Percentiles rank a stretch among this genome's conserved stretches.
Evolutionary conservation across 768 basidiomycete genomes (phyloP).

Genomic region (Amanita pseudoporphyria): DNA sequence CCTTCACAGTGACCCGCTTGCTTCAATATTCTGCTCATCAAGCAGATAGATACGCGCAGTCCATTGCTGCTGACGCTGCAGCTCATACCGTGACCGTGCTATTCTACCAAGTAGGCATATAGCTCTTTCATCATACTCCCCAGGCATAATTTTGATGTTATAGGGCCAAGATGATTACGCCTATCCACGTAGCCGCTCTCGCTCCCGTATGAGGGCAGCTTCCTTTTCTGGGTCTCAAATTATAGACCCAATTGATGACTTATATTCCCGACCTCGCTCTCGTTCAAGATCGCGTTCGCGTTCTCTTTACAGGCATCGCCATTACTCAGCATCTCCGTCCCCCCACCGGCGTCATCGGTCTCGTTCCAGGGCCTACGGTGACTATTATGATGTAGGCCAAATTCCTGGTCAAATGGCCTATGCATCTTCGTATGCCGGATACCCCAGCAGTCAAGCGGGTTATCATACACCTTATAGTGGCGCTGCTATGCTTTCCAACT

Average conservation of each 20-base stretch:
- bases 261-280: constrained; percentile 18
- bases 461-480: background rate
- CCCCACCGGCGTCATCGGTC: constrained; percentile 11
- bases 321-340: constrained; percentile 1
- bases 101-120: constrained; percentile 35
- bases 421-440: constrained; percentile 2
- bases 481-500: constrained; percentile 6
- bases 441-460: background rate
- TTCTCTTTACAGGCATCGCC: constrained; percentile 23
- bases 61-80: constrained; percentile 51
- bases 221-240: constrained; percentile 21
- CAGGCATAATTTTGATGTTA: constrained; percentile 19
- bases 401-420: background rate
- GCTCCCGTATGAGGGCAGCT: background rate
- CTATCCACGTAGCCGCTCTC: background rate
- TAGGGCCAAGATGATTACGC: constrained; percentile 21
- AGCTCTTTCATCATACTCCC: constrained; percentile 1
- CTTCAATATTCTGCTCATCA: constrained; percentile 39
- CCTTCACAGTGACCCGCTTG: constrained; percentile 40
- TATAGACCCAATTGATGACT: constrained; percentile 21
- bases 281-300: constrained; percentile 17
- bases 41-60: constrained; percentile 35
- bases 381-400: background rate
- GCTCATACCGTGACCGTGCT: constrained; percentile 57
- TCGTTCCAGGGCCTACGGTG: background rate